Conservation (phyloP, 148 eudicot genomes). For the Amaranthus palmeri region DNA sequence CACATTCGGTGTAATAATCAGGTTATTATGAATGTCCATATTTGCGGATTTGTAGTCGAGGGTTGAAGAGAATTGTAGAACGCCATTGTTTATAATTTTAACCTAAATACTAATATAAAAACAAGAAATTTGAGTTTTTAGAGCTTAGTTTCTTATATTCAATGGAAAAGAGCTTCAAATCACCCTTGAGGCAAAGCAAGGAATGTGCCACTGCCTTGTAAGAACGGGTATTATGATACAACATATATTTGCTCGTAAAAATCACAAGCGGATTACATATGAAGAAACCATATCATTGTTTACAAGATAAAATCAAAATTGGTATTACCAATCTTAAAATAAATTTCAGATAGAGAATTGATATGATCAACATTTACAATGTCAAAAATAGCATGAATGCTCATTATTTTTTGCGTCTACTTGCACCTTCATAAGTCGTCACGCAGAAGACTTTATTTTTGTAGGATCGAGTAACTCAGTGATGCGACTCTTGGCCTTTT, state of each 20-base stretch:
- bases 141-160: no score
- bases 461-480: slow-evolving; percentile 40
- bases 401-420: background rate
- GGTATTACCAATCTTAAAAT: background rate
- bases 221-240: background rate
- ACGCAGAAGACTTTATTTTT: slow-evolving; percentile 2
- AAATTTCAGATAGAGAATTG: background rate
- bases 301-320: background rate
- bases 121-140: no score
- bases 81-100: background rate
- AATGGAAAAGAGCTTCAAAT: no score
- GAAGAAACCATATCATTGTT: background rate
- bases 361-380: background rate
- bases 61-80: background rate
- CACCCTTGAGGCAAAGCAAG: background rate
- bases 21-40: background rate
- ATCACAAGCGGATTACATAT: background rate
- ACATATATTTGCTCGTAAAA: background rate
- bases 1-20: background rate
- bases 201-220: background rate
- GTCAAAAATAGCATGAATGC: background rate
- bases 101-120: no score
- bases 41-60: background rate
- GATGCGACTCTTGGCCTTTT: slow-evolving; percentile 53
- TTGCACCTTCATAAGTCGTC: background rate